These are phyloP conservation scores for Incumbomyces delicatus DNA, from an alignment of 2,329 filamentous ascomycete species.

Conservation along the genomic window DNA sequence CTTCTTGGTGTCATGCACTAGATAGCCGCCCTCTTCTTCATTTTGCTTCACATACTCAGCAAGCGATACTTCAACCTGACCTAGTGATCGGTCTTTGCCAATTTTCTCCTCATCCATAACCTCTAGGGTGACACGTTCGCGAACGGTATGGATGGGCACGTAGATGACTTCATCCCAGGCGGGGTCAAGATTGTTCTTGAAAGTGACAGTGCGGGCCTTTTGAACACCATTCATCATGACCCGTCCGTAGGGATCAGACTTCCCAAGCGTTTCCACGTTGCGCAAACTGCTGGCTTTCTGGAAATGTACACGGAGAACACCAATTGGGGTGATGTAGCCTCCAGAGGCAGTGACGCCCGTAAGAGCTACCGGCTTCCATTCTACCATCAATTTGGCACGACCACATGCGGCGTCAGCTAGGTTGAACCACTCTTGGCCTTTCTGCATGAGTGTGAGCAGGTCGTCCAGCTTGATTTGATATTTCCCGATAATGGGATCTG, in stretches of 20 bases:
- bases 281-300: constrained; percentile 70
- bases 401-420: constrained; percentile 71
- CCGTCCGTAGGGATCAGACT: constrained; percentile 89
- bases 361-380: constrained; percentile 92
- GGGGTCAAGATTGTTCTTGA: constrained; percentile 89
- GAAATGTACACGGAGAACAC: constrained; percentile 91
- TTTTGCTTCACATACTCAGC: constrained; percentile 70
- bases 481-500: constrained; percentile 76
- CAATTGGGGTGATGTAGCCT: constrained; percentile 86
- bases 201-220: constrained; percentile 86
- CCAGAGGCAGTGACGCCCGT: constrained; percentile 69
- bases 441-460: constrained; percentile 79
- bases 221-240: constrained; percentile 83
- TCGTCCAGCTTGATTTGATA: constrained; percentile 96
- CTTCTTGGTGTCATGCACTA: constrained; percentile 66
- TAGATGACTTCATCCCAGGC: constrained; percentile 96
- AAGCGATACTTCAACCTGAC: constrained; percentile 65
- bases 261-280: constrained; percentile 90
- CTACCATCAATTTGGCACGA: constrained; percentile 77
- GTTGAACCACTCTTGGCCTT: constrained; percentile 95
- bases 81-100: constrained; percentile 80
- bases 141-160: constrained; percentile 72
- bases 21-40: constrained; percentile 65
- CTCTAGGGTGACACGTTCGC: constrained; percentile 78
- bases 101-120: constrained; percentile 95